Percentiles rank a stretch among this genome's conserved stretches.
These are phyloP conservation scores for Claviceps pazoutovae DNA, from an alignment of 2,329 filamentous ascomycete species.

Conservation along the genomic window DNA sequence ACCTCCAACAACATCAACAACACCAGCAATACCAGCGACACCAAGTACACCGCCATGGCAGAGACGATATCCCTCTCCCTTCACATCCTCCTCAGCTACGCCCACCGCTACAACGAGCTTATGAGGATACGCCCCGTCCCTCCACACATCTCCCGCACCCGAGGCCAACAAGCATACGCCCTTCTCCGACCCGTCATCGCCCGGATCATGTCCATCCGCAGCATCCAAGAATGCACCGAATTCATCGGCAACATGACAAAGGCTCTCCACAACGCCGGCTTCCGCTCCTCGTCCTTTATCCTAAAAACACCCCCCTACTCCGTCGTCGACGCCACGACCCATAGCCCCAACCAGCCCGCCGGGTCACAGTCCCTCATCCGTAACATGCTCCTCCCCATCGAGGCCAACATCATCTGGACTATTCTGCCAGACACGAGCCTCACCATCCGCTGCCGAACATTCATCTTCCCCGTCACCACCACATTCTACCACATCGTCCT, in stretches of 20 bases:
- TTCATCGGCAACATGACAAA: slow-evolving; percentile 30
- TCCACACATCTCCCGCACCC: slow-evolving; percentile 22
- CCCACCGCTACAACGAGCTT: slow-evolving; percentile 62
- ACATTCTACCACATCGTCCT: slow-evolving; percentile 31
- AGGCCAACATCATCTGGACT: slow-evolving; percentile 28
- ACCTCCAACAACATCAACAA: background rate
- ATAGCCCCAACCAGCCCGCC: slow-evolving; percentile 22
- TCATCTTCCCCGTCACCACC: slow-evolving; percentile 28
- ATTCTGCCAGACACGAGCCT: slow-evolving; percentile 30
- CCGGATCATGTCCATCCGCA: slow-evolving; percentile 29
- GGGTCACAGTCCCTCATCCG: slow-evolving; percentile 31
- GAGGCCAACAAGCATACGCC: slow-evolving; percentile 29
- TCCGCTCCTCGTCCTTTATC: slow-evolving; percentile 27
- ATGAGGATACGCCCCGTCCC: slow-evolving; percentile 46
- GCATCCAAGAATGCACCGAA: slow-evolving; percentile 23
- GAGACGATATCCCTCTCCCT: slow-evolving; percentile 53
- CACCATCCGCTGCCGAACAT: slow-evolving; percentile 30
- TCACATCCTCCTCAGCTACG: slow-evolving; percentile 62
- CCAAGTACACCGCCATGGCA: slow-evolving; percentile 37
- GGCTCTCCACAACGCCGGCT: slow-evolving; percentile 31
- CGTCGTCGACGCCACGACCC: slow-evolving; percentile 14
- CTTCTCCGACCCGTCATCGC: slow-evolving; percentile 40
- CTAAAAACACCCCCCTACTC: slow-evolving; percentile 25
- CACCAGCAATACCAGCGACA: background rate
- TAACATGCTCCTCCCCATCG: slow-evolving; percentile 27